Evolutionary conservation across 2,329 filamentous ascomycete genomes (phyloP), one percentile per base, ranked within the genome.

Genomic region (Fusarium sp.): DNA sequence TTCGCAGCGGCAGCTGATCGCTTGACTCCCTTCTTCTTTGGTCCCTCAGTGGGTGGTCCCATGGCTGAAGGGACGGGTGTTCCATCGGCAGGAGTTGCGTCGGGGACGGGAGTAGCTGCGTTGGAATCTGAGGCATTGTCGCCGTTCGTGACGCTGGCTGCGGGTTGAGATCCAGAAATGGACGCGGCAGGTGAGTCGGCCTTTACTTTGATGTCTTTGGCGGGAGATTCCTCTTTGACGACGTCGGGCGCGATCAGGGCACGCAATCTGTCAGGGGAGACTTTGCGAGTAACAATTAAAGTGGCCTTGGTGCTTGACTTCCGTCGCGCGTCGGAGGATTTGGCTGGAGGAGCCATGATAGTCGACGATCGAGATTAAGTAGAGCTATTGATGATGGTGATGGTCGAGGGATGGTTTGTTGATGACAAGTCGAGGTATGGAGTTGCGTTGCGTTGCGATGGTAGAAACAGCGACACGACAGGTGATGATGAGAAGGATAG

Each of bases 1-100:
- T 92, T 91, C 63, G 84, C 85, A 59, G 86, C 88, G 42, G 88
- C 85, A 74, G 92, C 91, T 24, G 89, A 87, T 71, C 91, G 88
- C 79, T 94, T 92, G 34, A 88, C 84, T 34, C 91, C 90, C 81
- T 95, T 95, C 84, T 93, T 94, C 85, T 93, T 94, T 15, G 85
- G 83, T 9, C 85, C 89, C 58, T 89, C 87, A 47, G 80, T 79
- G 38, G 88, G 89, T 50, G 89, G 89, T 8, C 85, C 87, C 88
- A 91, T 90, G 66, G 80, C 79, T 8, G 84, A 80, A 25, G 87
- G 84, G 25, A 81, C 86, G 9, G 88, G 87, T 15, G 88, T 90
- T 72, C 84, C 86, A 49, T 75, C 72, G 56, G 65, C 73, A 52
- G 74, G 71, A 60, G 88, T 90, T 70, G 84, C 85, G 49, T 82